A percentile compares a stretch with the other conserved stretches of the same genome.
phyloP scores from a whole-genome alignment of 805 yeast genomes.

The Zygoascus biomembranicola region DNA sequence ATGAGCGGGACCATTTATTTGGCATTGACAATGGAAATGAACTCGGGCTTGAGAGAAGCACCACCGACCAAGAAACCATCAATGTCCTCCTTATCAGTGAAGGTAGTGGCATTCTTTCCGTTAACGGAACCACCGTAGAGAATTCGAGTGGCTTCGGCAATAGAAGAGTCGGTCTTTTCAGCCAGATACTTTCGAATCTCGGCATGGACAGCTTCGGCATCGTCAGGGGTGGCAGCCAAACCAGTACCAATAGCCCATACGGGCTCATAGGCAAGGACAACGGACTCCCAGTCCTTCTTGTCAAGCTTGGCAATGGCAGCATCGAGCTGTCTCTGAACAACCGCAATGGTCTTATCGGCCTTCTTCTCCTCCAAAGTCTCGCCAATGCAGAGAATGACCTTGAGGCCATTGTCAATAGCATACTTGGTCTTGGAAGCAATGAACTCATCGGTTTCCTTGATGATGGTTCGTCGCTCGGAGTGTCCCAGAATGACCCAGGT shows the following conservation, averaged over 20 bases:
- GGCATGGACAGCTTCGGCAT: slow-evolving; percentile 93
- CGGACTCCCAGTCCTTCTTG: slow-evolving; percentile 71
- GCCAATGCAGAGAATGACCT: slow-evolving; percentile 95
- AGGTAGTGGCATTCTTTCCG: slow-evolving; percentile 83
- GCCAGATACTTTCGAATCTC: slow-evolving; percentile 78
- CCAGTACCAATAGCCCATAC: slow-evolving; percentile 99
- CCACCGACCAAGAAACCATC: slow-evolving; percentile 99
- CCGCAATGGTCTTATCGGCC: slow-evolving; percentile 75
- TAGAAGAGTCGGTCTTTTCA: slow-evolving; percentile 65
- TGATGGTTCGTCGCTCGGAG: slow-evolving; percentile 95
- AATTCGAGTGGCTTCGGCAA: slow-evolving; percentile 77
- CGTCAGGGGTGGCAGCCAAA: slow-evolving; percentile 96
- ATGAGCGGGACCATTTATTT: slow-evolving; percentile 1
- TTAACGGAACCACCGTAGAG: slow-evolving; percentile 98
- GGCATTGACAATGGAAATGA: slow-evolving; percentile 88
- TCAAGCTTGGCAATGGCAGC: slow-evolving; percentile 73
- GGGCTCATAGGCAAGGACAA: slow-evolving; percentile 97
- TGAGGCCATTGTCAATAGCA: slow-evolving; percentile 81
- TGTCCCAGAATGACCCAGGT: slow-evolving; percentile 96
- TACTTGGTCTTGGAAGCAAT: slow-evolving; percentile 91
- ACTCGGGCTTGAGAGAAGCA: slow-evolving; percentile 97
- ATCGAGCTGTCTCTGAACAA: slow-evolving; percentile 79
- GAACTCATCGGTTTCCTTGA: slow-evolving; percentile 83
- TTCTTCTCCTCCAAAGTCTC: slow-evolving; percentile 95
- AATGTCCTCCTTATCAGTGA: slow-evolving; percentile 87